Evolutionary conservation across 2,329 filamentous ascomycete species (phyloP).

Genomic region (Teratosphaeria zuluensis): DNA sequence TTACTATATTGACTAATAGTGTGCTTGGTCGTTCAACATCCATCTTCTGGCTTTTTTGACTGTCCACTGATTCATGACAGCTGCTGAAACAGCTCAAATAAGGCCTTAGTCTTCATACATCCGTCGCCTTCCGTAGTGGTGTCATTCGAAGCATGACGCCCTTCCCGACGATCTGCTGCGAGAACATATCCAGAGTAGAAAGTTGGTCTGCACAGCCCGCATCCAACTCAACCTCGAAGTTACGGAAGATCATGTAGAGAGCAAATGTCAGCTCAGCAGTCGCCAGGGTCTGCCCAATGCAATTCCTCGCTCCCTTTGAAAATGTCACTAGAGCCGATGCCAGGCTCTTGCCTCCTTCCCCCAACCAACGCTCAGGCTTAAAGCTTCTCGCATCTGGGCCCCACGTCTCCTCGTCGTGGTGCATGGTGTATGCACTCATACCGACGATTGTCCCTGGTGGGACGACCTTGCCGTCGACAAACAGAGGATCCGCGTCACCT

Average conservation of each 20-base stretch:
- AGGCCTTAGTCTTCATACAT: background rate
- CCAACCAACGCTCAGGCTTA: conserved; percentile 6
- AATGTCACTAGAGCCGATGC: background rate
- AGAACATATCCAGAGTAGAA: background rate
- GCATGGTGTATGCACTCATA: conserved; percentile 27
- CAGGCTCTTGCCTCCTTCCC: conserved; percentile 12
- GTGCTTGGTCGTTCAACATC: too few species aligned
- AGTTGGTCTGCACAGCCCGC: background rate
- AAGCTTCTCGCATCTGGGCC: background rate
- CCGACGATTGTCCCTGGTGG: conserved; percentile 5
- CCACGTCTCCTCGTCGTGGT: background rate
- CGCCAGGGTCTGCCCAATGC: conserved; percentile 10
- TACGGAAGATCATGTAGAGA: conserved; percentile 3
- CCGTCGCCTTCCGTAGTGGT: conserved; percentile 24
- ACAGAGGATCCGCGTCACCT: background rate
- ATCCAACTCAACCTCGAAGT: conserved; percentile 2
- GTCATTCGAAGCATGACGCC: conserved; percentile 17
- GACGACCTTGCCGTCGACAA: conserved; percentile 1
- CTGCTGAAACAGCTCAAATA: too few species aligned
- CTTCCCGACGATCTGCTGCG: background rate
- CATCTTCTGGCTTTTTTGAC: too few species aligned
- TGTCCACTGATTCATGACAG: too few species aligned
- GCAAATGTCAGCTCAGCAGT: conserved; percentile 2
- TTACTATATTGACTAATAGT: background rate
- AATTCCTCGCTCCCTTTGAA: conserved; percentile 1